Evolutionary conservation across 1,284 basidiomycete genomes (phyloP), one percentile per base, ranked within the genome.

Genomic region (Austroboletus rostrupii): DNA sequence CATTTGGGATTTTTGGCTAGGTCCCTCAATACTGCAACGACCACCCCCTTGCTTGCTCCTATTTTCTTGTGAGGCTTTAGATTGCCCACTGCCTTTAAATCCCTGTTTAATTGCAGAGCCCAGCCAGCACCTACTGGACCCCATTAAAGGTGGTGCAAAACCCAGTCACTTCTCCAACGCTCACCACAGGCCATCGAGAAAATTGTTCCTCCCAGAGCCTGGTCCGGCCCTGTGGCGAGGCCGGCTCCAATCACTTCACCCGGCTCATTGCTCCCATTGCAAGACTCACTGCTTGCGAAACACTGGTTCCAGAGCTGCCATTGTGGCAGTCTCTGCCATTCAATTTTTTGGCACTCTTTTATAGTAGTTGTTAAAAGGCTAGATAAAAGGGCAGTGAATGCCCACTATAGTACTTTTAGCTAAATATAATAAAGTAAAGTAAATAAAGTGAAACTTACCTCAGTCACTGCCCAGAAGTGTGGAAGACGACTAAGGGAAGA

Each of bases 171-270:
- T 75, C 76, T 5, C 74, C 76, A 13, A 72, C 73, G 2, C 54
- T 65, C 21, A 50, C 70, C 14, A 62, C 20, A n/a, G n/a, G n/a
- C 62, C 73, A 33, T 56, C 55, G 29, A 64, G 69, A 37, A 66
- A 70, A 32, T 43, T 61, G 47, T 70, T 68, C 45, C 61, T 64
- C 31, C 65, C 61, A 10, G 66, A 63, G 43, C 61, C 66, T 1
- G 76, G 74, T 52, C 83, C 17, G 83, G 81, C 14, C 83, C 82
- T 19, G 82, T 86, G 53, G 75, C 76, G n/a, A 74, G 81, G 26
- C 80, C 82, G 1, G 42, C 42, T 17, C 60, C 60, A 10, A 77
- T 78, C 36, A 74, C 69, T 7, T 71, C 74, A 12, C 72, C 68
- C 4, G 61, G 14, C 62, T 57, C 23, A 59, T 59, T 16, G 64